Percentiles rank a stretch among this genome's conserved stretches.
Conservation (phyloP, 768 basidiomycete genomes). For the Hygrophorus pudorinus region DNA sequence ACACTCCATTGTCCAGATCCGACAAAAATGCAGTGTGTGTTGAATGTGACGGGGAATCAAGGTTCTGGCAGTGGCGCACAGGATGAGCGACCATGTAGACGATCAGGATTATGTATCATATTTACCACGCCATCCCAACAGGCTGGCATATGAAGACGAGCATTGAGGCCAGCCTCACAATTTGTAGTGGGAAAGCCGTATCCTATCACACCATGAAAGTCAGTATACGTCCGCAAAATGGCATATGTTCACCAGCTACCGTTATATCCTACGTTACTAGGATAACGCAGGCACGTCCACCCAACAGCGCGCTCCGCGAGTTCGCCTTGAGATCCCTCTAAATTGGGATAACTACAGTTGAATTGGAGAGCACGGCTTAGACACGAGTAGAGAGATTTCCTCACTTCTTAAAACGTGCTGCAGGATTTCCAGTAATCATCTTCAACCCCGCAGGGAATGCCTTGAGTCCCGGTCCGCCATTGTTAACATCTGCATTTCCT, state of each 20-base stretch:
- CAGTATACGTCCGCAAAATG: background rate
- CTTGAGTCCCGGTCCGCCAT: conserved; percentile 30
- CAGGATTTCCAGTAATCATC: conserved; percentile 33
- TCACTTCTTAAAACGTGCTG: conserved; percentile 26
- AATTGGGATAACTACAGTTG: conserved; percentile 17
- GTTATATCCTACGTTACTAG: conserved; percentile 20
- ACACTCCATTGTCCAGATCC: conserved; percentile 26
- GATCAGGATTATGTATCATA: background rate
- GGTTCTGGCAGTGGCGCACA: conserved; percentile 16
- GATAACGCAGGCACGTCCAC: conserved; percentile 31
- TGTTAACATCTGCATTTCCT: conserved; percentile 24
- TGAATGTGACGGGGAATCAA: conserved; percentile 28
- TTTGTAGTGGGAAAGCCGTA: conserved; percentile 33
- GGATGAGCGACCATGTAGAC: no score
- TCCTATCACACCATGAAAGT: conserved; percentile 10
- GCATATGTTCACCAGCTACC: conserved; percentile 7
- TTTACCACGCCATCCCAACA: conserved; percentile 32
- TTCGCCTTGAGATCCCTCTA: conserved; percentile 28
- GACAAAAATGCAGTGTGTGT: conserved; percentile 23
- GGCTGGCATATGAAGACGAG: conserved; percentile 29
- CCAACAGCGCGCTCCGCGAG: conserved; percentile 29
- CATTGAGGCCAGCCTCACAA: conserved; percentile 31
- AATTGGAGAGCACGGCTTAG: background rate
- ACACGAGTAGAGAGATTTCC: background rate
- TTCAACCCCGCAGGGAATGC: conserved; percentile 33